phyloP scores from a whole-genome alignment of 768 basidiomycete genomes.

The Suillus clintonianus region DNA sequence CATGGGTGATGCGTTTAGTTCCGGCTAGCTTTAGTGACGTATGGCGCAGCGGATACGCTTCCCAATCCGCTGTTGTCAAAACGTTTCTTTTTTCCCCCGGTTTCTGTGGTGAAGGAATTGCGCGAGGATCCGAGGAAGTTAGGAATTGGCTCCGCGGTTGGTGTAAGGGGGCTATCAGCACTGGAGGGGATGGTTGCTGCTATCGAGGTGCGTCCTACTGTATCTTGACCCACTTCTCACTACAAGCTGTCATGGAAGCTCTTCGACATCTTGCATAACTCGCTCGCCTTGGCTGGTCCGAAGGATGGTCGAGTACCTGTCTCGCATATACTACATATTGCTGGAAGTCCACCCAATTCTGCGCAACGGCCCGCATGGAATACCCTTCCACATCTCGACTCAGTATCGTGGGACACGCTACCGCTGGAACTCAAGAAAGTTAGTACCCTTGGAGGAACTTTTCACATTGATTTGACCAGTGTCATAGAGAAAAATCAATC shows the following conservation, averaged over 20 bases:
- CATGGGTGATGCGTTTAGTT: slow-evolving; percentile 24
- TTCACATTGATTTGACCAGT: background rate
- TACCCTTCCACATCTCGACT: slow-evolving; percentile 45
- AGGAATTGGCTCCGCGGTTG: slow-evolving; percentile 58
- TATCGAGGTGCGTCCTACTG: slow-evolving; percentile 54
- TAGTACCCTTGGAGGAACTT: background rate
- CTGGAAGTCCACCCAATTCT: slow-evolving; percentile 56
- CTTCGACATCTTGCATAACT: slow-evolving; percentile 36
- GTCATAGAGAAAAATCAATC: slow-evolving; percentile 58
- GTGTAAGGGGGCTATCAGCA: slow-evolving; percentile 59
- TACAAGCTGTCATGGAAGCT: slow-evolving; percentile 40
- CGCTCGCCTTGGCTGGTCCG: slow-evolving; percentile 18
- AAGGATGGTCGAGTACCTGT: slow-evolving; percentile 30
- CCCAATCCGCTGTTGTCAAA: slow-evolving; percentile 59
- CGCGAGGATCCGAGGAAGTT: slow-evolving; percentile 47
- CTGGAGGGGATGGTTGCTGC: slow-evolving; percentile 72
- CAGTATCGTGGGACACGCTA: slow-evolving; percentile 59
- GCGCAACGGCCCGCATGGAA: slow-evolving; percentile 60
- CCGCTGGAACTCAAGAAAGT: slow-evolving; percentile 67
- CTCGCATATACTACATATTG: slow-evolving; percentile 62
- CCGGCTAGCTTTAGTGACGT: slow-evolving; percentile 58
- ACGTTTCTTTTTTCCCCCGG: slow-evolving; percentile 50
- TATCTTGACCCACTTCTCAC: background rate
- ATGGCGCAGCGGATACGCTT: slow-evolving; percentile 57
- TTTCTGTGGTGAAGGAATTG: slow-evolving; percentile 44